A percentile compares a stretch with the other conserved stretches of the same genome.
These are phyloP conservation scores for Brasenia schreberi DNA, from an alignment of 164 flowering plant genomes.

Conservation along the genomic window DNA sequence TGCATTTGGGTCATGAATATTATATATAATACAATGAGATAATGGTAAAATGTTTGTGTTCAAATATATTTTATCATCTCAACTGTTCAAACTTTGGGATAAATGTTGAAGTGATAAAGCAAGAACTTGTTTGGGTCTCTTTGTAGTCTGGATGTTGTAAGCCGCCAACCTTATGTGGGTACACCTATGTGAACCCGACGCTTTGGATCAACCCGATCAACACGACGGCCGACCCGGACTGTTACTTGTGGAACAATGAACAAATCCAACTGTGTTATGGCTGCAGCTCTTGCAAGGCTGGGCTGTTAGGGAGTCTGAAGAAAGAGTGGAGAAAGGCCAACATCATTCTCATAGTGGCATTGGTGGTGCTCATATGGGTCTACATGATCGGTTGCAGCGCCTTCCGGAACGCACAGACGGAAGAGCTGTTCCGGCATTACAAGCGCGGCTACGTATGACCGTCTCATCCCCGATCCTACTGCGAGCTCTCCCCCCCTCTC, in stretches of 20 bases:
- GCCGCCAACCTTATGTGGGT: conserved; percentile 83
- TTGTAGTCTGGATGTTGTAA: conserved; percentile 94
- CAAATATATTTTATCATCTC: too few species aligned
- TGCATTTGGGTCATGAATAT: too few species aligned
- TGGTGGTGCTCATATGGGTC: conserved; percentile 65
- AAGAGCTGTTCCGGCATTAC: conserved; percentile 58
- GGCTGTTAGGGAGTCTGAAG: conserved; percentile 68
- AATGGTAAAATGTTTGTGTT: too few species aligned
- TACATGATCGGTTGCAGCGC: conserved; percentile 88
- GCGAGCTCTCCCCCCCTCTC: neutral
- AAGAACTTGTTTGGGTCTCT: neutral
- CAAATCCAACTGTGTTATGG: conserved; percentile 63
- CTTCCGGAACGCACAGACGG: conserved; percentile 77
- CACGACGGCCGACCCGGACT: conserved; percentile 52
- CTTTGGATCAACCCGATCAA: conserved; percentile 61
- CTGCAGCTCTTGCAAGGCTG: conserved; percentile 82
- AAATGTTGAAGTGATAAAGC: too few species aligned
- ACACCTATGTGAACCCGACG: conserved; percentile 65
- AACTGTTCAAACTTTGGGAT: too few species aligned
- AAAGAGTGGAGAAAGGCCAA: conserved; percentile 86
- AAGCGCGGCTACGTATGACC: conserved; percentile 42
- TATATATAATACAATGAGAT: too few species aligned
- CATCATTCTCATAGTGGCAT: conserved; percentile 42
- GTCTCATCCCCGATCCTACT: neutral
- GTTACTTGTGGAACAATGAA: conserved; percentile 76